These are phyloP conservation scores for Cryptococcus sp. DNA, from an alignment of 1,284 basidiomycete genomes.

Conservation along the genomic window DNA sequence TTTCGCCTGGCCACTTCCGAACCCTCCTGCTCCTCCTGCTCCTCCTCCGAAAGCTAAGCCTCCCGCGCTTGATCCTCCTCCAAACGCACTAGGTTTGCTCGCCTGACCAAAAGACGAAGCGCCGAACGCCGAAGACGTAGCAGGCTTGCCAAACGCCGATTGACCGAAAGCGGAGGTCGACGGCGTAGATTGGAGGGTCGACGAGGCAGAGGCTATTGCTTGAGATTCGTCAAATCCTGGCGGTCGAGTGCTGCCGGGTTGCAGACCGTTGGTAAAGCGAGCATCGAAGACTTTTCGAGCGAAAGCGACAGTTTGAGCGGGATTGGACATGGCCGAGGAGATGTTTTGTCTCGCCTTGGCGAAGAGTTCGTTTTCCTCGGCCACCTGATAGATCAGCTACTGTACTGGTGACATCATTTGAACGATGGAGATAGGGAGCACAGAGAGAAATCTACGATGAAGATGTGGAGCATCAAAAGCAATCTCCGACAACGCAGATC, in stretches of 20 bases:
- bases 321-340: constrained; percentile 24
- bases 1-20: constrained; percentile 17
- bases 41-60: constrained; percentile 5
- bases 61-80: constrained; percentile 1
- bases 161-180: constrained; percentile 5
- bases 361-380: constrained; percentile 29
- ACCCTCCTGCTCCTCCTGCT: constrained; percentile 11
- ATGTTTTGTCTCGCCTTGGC: constrained; percentile 22
- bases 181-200: background rate
- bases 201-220: constrained; percentile 9
- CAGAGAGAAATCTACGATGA: too few relatives aligned
- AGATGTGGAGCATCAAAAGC: too few relatives aligned
- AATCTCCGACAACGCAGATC: too few relatives aligned
- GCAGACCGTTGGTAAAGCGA: constrained; percentile 19
- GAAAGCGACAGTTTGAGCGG: constrained; percentile 14
- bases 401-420: background rate
- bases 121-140: constrained; percentile 9
- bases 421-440: too few relatives aligned
- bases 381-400: constrained; percentile 16
- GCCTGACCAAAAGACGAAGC: constrained; percentile 4
- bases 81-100: constrained; percentile 5
- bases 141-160: constrained; percentile 4
- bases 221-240: constrained; percentile 29
- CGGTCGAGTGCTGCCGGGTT: constrained; percentile 21
- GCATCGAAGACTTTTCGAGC: constrained; percentile 39